Conservation (phyloP, 805 yeast genomes). For the Lipomyces chichibuensis region DNA sequence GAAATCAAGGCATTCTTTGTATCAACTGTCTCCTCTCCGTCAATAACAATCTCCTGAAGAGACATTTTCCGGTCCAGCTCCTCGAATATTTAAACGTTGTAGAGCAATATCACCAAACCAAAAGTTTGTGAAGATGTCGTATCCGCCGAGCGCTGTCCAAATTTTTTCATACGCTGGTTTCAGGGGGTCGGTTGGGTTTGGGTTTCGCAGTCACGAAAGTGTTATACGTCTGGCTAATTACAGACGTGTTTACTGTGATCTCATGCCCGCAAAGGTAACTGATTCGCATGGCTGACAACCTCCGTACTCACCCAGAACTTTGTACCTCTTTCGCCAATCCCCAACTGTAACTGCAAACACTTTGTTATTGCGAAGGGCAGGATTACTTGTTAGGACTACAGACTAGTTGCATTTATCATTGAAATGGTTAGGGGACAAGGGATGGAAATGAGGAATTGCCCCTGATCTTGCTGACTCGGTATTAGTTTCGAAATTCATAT, state of each 20-base stretch:
- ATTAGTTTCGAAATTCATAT: constrained; percentile 91
- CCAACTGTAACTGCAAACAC: background rate
- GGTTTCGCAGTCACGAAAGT: background rate
- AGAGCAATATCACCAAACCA: too few relatives aligned
- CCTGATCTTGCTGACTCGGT: background rate
- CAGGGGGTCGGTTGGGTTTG: background rate
- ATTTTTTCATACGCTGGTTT: background rate
- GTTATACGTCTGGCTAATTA: background rate
- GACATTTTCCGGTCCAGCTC: constrained; percentile 11
- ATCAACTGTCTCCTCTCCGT: constrained; percentile 12
- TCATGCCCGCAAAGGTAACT: background rate
- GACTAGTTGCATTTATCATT: background rate
- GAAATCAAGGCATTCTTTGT: constrained; percentile 19
- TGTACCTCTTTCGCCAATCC: background rate
- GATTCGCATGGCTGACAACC: background rate
- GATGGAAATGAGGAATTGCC: background rate
- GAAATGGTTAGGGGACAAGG: background rate
- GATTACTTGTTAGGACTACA: background rate
- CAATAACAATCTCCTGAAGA: constrained; percentile 22
- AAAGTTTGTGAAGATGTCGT: background rate
- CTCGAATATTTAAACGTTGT: background rate
- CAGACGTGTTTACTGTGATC: background rate
- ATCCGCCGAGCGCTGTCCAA: background rate
- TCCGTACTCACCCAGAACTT: background rate
- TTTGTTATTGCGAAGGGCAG: background rate